Base-by-base conservation (phyloP, 345 rosid genomes). In the Boechera retrofracta region DNA sequence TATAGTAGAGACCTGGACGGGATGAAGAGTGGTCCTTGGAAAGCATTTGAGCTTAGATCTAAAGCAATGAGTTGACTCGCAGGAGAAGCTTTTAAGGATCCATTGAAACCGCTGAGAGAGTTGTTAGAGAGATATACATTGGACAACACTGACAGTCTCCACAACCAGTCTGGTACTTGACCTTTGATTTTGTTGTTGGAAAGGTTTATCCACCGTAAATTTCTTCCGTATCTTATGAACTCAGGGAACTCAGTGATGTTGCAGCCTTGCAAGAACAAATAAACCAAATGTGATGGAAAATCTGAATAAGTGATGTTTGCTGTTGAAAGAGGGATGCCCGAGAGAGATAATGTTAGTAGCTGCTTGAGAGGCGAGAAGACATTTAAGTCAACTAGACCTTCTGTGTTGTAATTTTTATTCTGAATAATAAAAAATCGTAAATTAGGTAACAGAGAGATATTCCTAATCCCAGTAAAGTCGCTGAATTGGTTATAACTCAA, bases 131-230 rank as follows among this genome's bases (percentile, higher is more conserved):
- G 62, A 31, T 6, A 0, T 24, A 57, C 39, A 0, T 0, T 0
- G 0, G 0, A 0, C 26, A 58, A n/a, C n/a, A n/a, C n/a, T n/a
- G n/a, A n/a, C n/a, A 58, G 12, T n/a, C 41, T 33, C 63, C 63
- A 58, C 24, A 58, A 58, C 63, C 63, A 33, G 26, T 33, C 12
- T 58, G 63, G 63, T 15, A 58, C 26, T 32, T 58, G 41, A 58
- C 63, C 63, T 58, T 58, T 58, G 42, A 57, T 58, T 16, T 58
- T 58, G 44, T 58, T 58, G 64, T 58, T 33, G 26, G 42, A 33
- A n/a, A 58, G 28, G 6, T 32, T 0, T 33, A 58, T 3, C 3
- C 0, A 0, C 1, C 0, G 0, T 8, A 58, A 8, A 7, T n/a
- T 7, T 58, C 42, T 33, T n/a, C 4, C 3, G 26, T 58, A 2